A percentile compares a stretch with the other conserved stretches of the same genome.
Evolutionary conservation across 1,139 yeast genomes (phyloP).

Genomic region (Geotrichum phurueaensis): DNA sequence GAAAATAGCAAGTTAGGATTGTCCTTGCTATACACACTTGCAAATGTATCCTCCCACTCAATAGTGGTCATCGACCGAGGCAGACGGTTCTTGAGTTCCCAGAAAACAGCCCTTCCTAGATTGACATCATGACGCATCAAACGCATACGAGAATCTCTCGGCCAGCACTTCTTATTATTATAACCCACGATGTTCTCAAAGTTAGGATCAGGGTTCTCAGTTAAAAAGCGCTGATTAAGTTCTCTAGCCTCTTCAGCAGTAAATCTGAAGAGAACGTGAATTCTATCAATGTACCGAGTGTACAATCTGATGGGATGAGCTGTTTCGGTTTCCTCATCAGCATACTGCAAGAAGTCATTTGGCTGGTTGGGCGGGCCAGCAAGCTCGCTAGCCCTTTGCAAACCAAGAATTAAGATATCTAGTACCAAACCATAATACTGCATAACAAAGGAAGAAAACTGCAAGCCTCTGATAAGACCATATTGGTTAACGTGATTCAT

Average conservation of each 20-base stretch:
- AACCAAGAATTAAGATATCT: constrained; percentile 76
- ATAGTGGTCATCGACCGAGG: constrained; percentile 70
- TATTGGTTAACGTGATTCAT: constrained; percentile 90
- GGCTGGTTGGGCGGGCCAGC: constrained; percentile 72
- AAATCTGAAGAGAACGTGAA: constrained; percentile 75
- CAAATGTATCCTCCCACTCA: constrained; percentile 76
- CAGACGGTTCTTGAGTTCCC: constrained; percentile 79
- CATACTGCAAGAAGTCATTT: constrained; percentile 70
- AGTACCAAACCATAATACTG: constrained; percentile 85
- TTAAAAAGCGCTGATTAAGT: constrained; percentile 64
- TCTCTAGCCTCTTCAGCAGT: constrained; percentile 67
- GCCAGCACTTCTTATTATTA: constrained; percentile 91
- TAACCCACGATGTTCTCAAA: constrained; percentile 83
- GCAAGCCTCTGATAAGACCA: constrained; percentile 84
- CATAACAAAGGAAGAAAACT: constrained; percentile 80
- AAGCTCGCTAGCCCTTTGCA: constrained; percentile 78
- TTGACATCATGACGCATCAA: constrained; percentile 87
- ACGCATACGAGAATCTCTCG: constrained; percentile 85
- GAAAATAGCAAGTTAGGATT: constrained; percentile 83
- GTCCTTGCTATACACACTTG: constrained; percentile 83
- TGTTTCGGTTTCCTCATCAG: constrained; percentile 51
- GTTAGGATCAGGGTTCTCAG: constrained; percentile 89
- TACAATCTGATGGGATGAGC: constrained; percentile 74
- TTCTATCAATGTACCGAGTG: constrained; percentile 74
- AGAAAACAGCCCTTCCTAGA: constrained; percentile 83